phyloP scores from a whole-genome alignment of 2,329 filamentous ascomycete genomes.

The Stachybotrys chartarum region DNA sequence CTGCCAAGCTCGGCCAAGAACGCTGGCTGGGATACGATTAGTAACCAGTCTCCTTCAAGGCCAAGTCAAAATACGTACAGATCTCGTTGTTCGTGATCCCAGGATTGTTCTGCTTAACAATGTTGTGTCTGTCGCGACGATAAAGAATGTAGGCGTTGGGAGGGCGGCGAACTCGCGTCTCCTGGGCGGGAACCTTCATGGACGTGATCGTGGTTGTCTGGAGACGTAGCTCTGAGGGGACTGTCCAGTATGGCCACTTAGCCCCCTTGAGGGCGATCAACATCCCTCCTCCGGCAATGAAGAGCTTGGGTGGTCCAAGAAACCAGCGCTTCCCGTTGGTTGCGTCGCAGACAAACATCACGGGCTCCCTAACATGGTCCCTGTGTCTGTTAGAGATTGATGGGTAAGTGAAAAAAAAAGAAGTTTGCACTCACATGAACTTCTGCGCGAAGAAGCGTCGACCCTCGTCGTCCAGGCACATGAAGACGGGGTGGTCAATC shows the following conservation, averaged over 20 bases:
- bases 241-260: slow-evolving; percentile 14
- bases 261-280: slow-evolving; percentile 8
- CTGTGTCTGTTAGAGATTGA: slow-evolving; percentile 1
- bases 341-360: slow-evolving; percentile 19
- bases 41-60: slow-evolving; percentile 1
- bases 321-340: slow-evolving; percentile 15
- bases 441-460: slow-evolving; percentile 13
- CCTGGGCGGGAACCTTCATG: not conserved
- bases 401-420: no score
- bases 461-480: slow-evolving; percentile 9
- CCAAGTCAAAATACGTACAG: slow-evolving; percentile 22
- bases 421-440: slow-evolving; percentile 14
- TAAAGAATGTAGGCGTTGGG: slow-evolving; percentile 36
- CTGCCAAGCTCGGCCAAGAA: slow-evolving; percentile 30
- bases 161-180: slow-evolving; percentile 25
- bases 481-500: slow-evolving; percentile 10
- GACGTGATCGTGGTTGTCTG: slow-evolving; percentile 5
- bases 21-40: slow-evolving; percentile 21
- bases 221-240: slow-evolving; percentile 4
- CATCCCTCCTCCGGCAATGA: slow-evolving; percentile 12
- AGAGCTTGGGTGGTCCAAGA: slow-evolving; percentile 16
- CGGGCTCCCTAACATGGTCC: slow-evolving; percentile 11
- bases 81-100: slow-evolving; percentile 33
- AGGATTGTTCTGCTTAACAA: slow-evolving; percentile 24
- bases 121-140: slow-evolving; percentile 28